Percentiles rank a stretch among this genome's conserved stretches.
Conservation (phyloP, 2,329 filamentous ascomycete genomes). For the Cercospora brassicicola region DNA sequence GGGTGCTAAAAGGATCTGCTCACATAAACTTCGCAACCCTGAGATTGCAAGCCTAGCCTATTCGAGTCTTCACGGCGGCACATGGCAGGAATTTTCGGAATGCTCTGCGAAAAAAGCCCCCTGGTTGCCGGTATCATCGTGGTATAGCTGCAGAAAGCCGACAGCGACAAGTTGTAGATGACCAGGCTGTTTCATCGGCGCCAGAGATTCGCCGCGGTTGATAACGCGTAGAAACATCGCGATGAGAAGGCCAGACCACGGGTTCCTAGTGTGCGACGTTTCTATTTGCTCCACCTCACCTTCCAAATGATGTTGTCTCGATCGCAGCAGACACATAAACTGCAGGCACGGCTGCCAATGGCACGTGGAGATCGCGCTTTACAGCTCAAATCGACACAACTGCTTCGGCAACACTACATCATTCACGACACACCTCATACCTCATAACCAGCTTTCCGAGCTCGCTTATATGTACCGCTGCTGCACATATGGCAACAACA, state of each 20-base stretch:
- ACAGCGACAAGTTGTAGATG: neutral
- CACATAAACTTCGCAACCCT: neutral
- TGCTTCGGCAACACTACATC: neutral
- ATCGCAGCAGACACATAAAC: neutral
- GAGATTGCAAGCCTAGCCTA: neutral
- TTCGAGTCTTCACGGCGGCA: neutral
- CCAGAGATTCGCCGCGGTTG: neutral
- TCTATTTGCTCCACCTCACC: neutral
- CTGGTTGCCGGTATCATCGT: neutral
- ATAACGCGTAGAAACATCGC: neutral
- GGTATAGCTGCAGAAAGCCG: neutral
- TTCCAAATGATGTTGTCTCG: neutral
- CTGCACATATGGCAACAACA: constrained; percentile 30
- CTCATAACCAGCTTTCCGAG: constrained; percentile 26
- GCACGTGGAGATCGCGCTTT: neutral
- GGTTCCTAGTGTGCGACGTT: neutral
- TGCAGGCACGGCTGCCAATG: neutral
- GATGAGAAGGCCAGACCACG: neutral
- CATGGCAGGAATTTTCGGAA: neutral
- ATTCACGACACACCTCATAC: constrained; percentile 26
- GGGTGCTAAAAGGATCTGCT: neutral
- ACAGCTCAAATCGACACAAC: neutral
- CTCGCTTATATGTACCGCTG: constrained; percentile 30
- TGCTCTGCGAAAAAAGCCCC: neutral
- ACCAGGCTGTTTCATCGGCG: neutral